Conservation (phyloP, 257 asterid genomes). For the Scutellaria minor region DNA sequence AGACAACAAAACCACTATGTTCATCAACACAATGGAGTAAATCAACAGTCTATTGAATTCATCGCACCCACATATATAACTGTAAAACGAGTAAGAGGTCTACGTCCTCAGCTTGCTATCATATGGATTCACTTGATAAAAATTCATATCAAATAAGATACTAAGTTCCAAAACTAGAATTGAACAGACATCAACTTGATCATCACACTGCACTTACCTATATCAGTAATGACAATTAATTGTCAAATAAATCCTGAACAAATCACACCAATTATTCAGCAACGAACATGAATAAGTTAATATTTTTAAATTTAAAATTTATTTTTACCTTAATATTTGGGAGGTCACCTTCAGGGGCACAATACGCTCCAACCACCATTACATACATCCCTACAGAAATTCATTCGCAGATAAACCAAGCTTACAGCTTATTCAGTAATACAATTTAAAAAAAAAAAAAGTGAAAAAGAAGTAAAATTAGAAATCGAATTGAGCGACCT, state of each 20-base stretch:
- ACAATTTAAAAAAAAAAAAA: neutral
- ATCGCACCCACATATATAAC: neutral
- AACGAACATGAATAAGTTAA: slow-evolving; percentile 3
- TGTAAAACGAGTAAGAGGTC: neutral
- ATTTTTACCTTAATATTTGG: slow-evolving; percentile 65
- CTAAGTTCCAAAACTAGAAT: neutral
- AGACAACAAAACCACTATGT: neutral
- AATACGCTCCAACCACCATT: slow-evolving; percentile 87
- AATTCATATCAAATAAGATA: neutral
- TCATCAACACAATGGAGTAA: neutral
- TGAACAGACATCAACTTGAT: slow-evolving; percentile 17
- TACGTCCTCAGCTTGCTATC: neutral
- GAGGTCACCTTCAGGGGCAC: slow-evolving; percentile 44
- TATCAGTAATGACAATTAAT: neutral
- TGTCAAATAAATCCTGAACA: neutral
- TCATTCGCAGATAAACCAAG: neutral
- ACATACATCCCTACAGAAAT: slow-evolving; percentile 67
- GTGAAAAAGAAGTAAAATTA: neutral
- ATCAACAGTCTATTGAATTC: neutral
- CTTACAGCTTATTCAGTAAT: neutral
- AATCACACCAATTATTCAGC: slow-evolving; percentile 17
- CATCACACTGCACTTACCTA: slow-evolving; percentile 14
- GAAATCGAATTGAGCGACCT: slow-evolving; percentile 43
- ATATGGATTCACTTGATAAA: neutral
- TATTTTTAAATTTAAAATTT: neutral